Conservation (phyloP, 495 filamentous ascomycete species). For the Opeltia flavorubescens region DNA sequence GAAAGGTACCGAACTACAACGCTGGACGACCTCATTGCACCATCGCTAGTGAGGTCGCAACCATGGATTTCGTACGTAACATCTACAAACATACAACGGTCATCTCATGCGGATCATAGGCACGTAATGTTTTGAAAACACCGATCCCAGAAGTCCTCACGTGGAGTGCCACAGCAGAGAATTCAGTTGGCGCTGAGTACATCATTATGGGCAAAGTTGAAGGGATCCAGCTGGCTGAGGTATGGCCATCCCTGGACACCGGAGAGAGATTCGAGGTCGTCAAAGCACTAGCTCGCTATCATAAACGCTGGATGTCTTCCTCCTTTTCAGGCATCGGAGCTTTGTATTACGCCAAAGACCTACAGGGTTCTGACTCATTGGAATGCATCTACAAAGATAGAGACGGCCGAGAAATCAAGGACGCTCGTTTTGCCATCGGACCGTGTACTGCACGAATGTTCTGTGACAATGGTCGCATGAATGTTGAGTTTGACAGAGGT, state of each 20-base stretch:
- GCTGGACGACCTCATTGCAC: conserved; percentile 1
- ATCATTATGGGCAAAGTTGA: conserved; percentile 24
- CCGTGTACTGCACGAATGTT: conserved; percentile 18
- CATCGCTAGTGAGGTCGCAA: conserved; percentile 6
- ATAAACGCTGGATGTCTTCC: conserved; percentile 18
- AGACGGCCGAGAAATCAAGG: conserved; percentile 12
- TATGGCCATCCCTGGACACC: conserved; percentile 17
- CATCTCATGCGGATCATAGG: conserved; percentile 4
- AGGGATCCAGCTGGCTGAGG: conserved; percentile 15
- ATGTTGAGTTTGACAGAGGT: conserved; percentile 18
- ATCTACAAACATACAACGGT: conserved; percentile 11
- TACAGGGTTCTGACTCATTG: conserved; percentile 7
- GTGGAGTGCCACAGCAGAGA: conserved; percentile 18
- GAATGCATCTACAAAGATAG: conserved; percentile 5
- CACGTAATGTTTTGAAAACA: conserved; percentile 10
- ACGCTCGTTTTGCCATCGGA: conserved; percentile 19
- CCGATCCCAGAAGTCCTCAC: conserved; percentile 17
- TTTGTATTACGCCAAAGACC: conserved; percentile 18
- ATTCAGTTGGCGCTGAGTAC: conserved; percentile 24
- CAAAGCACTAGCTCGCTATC: conserved; percentile 15
- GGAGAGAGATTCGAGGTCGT: conserved; percentile 16
- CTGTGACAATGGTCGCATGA: conserved; percentile 17
- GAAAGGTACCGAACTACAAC: conserved; percentile 9
- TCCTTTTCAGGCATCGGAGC: conserved; percentile 19
- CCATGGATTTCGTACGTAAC: conserved; percentile 10